Evolutionary conservation across 164 flowering plant genomes (phyloP), one percentile per base, ranked within the genome.

Genomic region (Buxus sempervirens): DNA sequence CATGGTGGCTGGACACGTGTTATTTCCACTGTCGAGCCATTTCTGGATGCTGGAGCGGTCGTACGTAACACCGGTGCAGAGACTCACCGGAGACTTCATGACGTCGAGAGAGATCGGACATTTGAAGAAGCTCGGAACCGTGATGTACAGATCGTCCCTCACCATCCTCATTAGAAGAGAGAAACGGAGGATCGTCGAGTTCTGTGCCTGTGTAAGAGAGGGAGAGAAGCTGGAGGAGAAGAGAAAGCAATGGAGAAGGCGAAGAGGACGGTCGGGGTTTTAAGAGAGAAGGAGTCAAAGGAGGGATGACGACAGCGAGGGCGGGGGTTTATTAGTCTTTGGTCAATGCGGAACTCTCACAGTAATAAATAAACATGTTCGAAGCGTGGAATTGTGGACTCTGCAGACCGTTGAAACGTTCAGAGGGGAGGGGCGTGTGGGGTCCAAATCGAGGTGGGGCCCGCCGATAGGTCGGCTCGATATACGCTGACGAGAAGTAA

Each of bases 101-200:
- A 56, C 25, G 58, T 55, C 58, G 58, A 55, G 58, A 4, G 60
- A 58, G 32, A 58, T 58, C 19, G 60, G 60, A 16, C 60, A 58
- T 7, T 58, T 58, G 60, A 58, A 58, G 36, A 58, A 58, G 60
- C 32, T 58, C 32, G 60, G 60, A 25, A 58, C 60, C 19, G 8
- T 24, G 60, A 58, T 25, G 32, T 23, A 58, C 32, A 58, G 36
- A 24, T 58, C 60, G 60, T 58, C 25, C 8, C 26, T 23, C 58
- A 45, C 51, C 51, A 45, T 45, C 51, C 18, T 45, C 51, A 10
- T 45, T 45, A 3, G 7, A 7, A 32, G 38, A 32, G 38, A 32
- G 38, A 32, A 32, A 32, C n/a, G n/a, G n/a, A n/a, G n/a, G n/a
- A n/a, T n/a, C n/a, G n/a, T n/a, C n/a, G n/a, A n/a, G 45, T 5